Evolutionary conservation across 805 yeast species (phyloP).

Genomic region (Saccharomyces eubayanus): DNA sequence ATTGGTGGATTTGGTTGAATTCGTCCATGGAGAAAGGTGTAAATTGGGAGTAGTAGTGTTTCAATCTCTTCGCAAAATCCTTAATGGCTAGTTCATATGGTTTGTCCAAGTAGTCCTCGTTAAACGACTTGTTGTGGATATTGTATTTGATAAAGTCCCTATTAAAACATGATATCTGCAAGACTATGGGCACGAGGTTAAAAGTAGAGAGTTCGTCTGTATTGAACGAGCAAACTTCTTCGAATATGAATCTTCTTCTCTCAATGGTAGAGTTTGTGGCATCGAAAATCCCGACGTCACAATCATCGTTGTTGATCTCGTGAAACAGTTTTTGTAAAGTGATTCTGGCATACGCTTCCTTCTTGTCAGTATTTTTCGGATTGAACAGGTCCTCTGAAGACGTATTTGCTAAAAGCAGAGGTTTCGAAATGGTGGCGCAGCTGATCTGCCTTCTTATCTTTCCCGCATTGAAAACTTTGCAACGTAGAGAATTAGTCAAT

Average conservation of each 20-base stretch:
- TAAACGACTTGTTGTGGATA: conserved; percentile 55
- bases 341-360: conserved; percentile 47
- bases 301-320: conserved; percentile 34
- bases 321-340: conserved; percentile 41
- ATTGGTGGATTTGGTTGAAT: conserved; percentile 10
- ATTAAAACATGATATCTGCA: conserved; percentile 56
- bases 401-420: conserved; percentile 24
- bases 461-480: conserved; percentile 62
- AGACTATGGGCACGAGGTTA: conserved; percentile 41
- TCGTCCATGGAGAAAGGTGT: conserved; percentile 21
- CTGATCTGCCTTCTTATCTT: conserved; percentile 56
- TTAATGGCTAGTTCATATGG: conserved; percentile 45
- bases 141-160: conserved; percentile 46
- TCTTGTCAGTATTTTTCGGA: conserved; percentile 34
- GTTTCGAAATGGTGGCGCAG: conserved; percentile 6
- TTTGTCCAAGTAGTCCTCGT: conserved; percentile 49
- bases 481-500: conserved; percentile 23
- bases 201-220: conserved; percentile 9
- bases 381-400: conserved; percentile 36
- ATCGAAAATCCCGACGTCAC: conserved; percentile 51
- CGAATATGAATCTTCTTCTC: conserved; percentile 30
- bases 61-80: conserved; percentile 53
- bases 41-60: conserved; percentile 37
- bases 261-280: conserved; percentile 49
- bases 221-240: conserved; percentile 18